phyloP scores from a whole-genome alignment of 2,329 filamentous ascomycete genomes.

The Cylindrodendrum hubeiense region DNA sequence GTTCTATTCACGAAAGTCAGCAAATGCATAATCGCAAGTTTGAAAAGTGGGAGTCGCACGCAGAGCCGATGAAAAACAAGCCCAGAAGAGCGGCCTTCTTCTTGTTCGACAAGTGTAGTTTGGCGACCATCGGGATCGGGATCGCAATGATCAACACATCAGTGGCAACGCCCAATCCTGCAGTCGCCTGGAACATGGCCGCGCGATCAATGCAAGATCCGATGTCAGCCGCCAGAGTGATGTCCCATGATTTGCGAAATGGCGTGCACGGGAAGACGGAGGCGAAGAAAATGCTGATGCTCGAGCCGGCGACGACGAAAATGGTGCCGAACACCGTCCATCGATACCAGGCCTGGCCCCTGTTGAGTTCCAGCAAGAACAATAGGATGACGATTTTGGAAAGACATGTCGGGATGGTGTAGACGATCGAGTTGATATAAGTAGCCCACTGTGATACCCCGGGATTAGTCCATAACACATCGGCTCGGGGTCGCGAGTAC shows the following conservation, averaged over 20 bases:
- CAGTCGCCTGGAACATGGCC: constrained; percentile 60
- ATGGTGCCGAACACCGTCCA: constrained; percentile 39
- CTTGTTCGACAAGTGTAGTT: constrained; percentile 55
- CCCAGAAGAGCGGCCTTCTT: constrained; percentile 58
- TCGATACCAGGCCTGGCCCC: constrained; percentile 14
- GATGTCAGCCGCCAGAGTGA: constrained; percentile 22
- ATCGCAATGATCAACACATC: constrained; percentile 59
- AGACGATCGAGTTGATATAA: constrained; percentile 44
- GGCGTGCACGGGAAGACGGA: constrained; percentile 44
- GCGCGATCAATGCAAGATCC: constrained; percentile 57
- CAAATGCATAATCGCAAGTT: too few relatives aligned
- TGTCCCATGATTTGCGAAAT: constrained; percentile 33
- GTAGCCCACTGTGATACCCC: constrained; percentile 34
- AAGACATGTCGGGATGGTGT: constrained; percentile 28
- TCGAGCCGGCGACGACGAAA: constrained; percentile 45
- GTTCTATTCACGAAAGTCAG: constrained; percentile 38
- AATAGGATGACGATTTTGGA: constrained; percentile 34
- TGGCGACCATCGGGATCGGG: constrained; percentile 58
- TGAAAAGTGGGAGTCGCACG: constrained; percentile 29
- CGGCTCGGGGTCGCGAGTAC: background rate
- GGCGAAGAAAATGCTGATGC: constrained; percentile 44
- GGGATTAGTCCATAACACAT: constrained; percentile 7
- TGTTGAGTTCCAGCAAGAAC: constrained; percentile 28
- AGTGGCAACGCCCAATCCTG: constrained; percentile 59
- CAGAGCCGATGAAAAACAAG: constrained; percentile 57